Percentiles rank a stretch among this genome's conserved stretches.
Conservation (phyloP, 306 rosid species). For the Trifolium fragiferum region DNA sequence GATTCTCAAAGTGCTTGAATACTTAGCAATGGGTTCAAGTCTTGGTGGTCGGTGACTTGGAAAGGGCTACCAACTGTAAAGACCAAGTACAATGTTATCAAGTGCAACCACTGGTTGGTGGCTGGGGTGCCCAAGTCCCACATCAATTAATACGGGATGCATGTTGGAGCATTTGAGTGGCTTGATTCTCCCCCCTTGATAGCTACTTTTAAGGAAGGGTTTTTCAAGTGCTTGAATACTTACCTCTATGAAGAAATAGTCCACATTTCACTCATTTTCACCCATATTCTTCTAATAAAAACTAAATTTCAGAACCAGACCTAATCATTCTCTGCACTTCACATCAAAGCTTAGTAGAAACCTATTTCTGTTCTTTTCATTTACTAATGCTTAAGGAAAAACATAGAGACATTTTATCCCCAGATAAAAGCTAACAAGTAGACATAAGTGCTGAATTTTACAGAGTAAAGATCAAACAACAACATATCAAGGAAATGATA, state of each 20-base stretch:
- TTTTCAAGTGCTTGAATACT: background rate
- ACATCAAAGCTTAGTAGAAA: background rate
- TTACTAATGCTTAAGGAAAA: conserved; percentile 14
- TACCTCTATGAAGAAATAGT: background rate
- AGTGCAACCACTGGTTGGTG: too few relatives aligned
- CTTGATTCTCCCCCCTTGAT: background rate
- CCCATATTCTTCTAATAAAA: background rate
- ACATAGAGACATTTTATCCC: background rate
- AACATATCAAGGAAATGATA: background rate
- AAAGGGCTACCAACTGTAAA: background rate
- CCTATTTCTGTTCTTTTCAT: background rate
- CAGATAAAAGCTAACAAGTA: background rate
- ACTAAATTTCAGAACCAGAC: background rate
- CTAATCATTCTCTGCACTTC: background rate
- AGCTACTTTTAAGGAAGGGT: background rate
- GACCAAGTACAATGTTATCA: background rate
- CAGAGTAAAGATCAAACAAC: conserved; percentile 21
- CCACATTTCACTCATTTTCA: background rate
- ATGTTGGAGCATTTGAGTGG: background rate
- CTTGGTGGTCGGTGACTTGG: background rate
- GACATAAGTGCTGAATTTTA: background rate
- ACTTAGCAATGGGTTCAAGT: background rate
- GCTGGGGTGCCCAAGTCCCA: too few relatives aligned
- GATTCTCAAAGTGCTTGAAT: background rate
- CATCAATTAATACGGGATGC: background rate